phyloP scores from a whole-genome alignment of 345 rosid species.

The Nephelium lappaceum region DNA sequence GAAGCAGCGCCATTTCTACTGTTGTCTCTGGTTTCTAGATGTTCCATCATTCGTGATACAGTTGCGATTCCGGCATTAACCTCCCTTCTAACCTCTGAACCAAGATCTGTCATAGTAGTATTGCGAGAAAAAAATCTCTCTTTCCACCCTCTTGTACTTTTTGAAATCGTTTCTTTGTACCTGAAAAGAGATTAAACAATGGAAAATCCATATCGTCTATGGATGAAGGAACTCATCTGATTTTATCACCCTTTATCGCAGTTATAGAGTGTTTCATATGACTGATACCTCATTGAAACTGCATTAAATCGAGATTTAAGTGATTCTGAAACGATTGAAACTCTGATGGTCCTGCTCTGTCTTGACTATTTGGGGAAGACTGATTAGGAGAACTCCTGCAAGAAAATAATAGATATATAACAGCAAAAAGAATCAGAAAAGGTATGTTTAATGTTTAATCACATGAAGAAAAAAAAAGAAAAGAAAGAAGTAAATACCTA shows the following conservation, averaged over 20 bases:
- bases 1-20: slow-evolving; percentile 44
- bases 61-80: slow-evolving; percentile 84
- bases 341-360: slow-evolving; percentile 88
- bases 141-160: slow-evolving; percentile 93
- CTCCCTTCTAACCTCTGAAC: slow-evolving; percentile 87
- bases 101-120: slow-evolving; percentile 62
- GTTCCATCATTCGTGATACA: slow-evolving; percentile 88
- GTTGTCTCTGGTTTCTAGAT: slow-evolving; percentile 59
- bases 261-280: neutral
- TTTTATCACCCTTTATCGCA: neutral
- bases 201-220: neutral
- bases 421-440: slow-evolving; percentile 15
- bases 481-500: slow-evolving; percentile 46
- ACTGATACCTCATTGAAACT: slow-evolving; percentile 67
- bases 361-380: slow-evolving; percentile 65
- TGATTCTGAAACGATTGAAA: slow-evolving; percentile 85
- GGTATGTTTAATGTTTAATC: neutral
- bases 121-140: slow-evolving; percentile 88
- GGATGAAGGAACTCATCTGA: neutral
- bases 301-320: slow-evolving; percentile 73
- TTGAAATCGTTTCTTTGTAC: slow-evolving; percentile 92
- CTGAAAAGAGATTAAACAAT: slow-evolving; percentile 33
- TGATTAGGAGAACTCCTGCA: slow-evolving; percentile 52
- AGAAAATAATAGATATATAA: slow-evolving; percentile 10
- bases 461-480: neutral